These are phyloP conservation scores for Pseudogymnoascus sp. DNA, from an alignment of 2,329 filamentous ascomycete species.

Conservation along the genomic window DNA sequence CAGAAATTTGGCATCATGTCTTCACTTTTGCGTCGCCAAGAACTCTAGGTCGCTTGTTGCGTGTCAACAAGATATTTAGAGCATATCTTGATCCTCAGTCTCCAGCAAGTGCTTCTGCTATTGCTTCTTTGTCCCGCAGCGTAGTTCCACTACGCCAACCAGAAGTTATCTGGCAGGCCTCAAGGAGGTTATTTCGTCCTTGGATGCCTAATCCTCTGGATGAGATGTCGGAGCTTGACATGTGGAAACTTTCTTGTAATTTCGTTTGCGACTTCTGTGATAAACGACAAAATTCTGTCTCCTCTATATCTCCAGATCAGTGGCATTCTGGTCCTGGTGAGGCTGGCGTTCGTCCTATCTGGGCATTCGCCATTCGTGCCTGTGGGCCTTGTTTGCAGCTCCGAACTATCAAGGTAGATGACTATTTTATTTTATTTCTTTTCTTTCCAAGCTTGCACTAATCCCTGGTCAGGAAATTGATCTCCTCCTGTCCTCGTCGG, in stretches of 20 bases:
- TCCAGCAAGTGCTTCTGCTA: constrained; percentile 21
- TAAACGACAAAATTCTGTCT: constrained; percentile 29
- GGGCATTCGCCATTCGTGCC: constrained; percentile 61
- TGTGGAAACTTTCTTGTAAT: constrained; percentile 66
- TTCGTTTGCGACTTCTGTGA: constrained; percentile 62
- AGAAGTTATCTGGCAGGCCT: constrained; percentile 63
- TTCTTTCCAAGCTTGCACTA: constrained; percentile 17
- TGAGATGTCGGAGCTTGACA: constrained; percentile 61
- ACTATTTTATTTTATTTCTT: constrained; percentile 10
- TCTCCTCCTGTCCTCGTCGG: constrained; percentile 54
- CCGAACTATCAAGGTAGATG: constrained; percentile 57
- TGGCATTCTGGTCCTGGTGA: constrained; percentile 57
- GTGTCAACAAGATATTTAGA: constrained; percentile 62
- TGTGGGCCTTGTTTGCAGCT: constrained; percentile 60
- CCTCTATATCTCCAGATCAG: constrained; percentile 31
- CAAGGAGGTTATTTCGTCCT: constrained; percentile 58
- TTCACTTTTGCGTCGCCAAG: constrained; percentile 60
- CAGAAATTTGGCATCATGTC: constrained; percentile 63
- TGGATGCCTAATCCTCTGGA: constrained; percentile 62
- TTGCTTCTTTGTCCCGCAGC: constrained; percentile 32
- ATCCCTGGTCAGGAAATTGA: constrained; percentile 57
- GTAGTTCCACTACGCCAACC: constrained; percentile 40
- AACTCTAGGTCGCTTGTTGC: constrained; percentile 57
- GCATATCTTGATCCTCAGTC: constrained; percentile 47
- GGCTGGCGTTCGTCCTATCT: constrained; percentile 56